Evolutionary conservation across 1,139 yeast genomes (phyloP).

Genomic region (Saccharomyces hybrid): DNA sequence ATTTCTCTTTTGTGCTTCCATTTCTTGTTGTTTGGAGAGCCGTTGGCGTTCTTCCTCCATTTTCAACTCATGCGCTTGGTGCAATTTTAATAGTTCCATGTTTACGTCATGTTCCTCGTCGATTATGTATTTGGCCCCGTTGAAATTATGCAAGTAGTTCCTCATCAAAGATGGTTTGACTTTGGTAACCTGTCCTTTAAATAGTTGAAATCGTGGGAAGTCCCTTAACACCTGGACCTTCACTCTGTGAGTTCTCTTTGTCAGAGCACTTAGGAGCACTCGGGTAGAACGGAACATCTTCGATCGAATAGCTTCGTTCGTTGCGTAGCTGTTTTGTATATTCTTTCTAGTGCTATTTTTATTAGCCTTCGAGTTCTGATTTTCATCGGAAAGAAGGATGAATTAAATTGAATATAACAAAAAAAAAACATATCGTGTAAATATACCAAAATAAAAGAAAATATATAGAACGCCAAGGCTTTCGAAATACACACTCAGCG

Average conservation of each 20-base stretch:
- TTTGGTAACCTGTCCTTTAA: slow-evolving; percentile 66
- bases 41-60: not conserved
- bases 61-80: slow-evolving; percentile 1
- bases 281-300: slow-evolving; percentile 22
- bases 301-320: not conserved
- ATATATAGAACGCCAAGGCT: not conserved
- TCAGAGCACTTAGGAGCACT: slow-evolving; percentile 29
- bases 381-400: not conserved
- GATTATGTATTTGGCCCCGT: slow-evolving; percentile 65
- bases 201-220: slow-evolving; percentile 46
- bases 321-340: not conserved
- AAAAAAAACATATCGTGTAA: not conserved
- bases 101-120: slow-evolving; percentile 17
- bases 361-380: not conserved
- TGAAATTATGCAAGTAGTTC: slow-evolving; percentile 59
- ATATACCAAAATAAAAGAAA: not conserved
- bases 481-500: not conserved
- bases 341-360: not conserved
- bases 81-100: slow-evolving; percentile 5
- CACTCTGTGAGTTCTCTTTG: slow-evolving; percentile 43
- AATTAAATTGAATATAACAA: not conserved
- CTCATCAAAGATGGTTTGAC: slow-evolving; percentile 85
- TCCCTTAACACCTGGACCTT: slow-evolving; percentile 67
- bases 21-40: slow-evolving; percentile 1
- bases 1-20: not conserved